Percentiles rank a stretch among this genome's conserved stretches.
phyloP scores from a whole-genome alignment of 148 eudicot genomes.

The Hydrangea macrophylla region DNA sequence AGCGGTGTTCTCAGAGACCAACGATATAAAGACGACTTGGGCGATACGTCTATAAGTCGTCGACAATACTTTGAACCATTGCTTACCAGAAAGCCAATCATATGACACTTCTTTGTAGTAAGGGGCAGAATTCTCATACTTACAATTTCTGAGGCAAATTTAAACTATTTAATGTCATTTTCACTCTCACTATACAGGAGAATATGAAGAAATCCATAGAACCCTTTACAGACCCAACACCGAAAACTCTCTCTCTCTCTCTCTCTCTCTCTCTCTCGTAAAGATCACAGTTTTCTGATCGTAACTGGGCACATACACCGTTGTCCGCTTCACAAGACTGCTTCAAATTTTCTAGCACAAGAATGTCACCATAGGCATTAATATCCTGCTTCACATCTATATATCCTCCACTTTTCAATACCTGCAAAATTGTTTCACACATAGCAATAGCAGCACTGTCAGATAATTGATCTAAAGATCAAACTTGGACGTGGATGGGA shows the following conservation, averaged over 20 bases:
- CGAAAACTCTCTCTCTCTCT: neutral
- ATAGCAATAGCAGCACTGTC: neutral
- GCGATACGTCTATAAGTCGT: too few relatives aligned
- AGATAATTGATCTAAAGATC: too few relatives aligned
- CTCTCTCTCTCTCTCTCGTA: too few relatives aligned
- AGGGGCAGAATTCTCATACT: too few relatives aligned
- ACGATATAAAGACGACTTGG: too few relatives aligned
- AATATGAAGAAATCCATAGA: neutral
- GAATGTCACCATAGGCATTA: conserved; percentile 41
- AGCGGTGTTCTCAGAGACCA: too few relatives aligned
- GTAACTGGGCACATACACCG: neutral
- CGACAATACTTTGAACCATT: too few relatives aligned
- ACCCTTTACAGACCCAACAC: neutral
- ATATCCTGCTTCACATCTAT: conserved; percentile 48
- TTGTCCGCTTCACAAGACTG: conserved; percentile 19
- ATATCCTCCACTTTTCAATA: conserved; percentile 39
- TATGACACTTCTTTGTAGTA: too few relatives aligned
- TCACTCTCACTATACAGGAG: neutral
- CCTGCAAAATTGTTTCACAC: conserved; percentile 25
- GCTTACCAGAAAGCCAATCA: too few relatives aligned
- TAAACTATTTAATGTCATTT: neutral
- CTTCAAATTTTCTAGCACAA: conserved; percentile 42
- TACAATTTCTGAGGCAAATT: neutral
- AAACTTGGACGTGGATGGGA: too few relatives aligned
- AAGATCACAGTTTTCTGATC: neutral